phyloP scores from a whole-genome alignment of 2,329 filamentous ascomycete species.

The Sphaceloma murrayae region DNA sequence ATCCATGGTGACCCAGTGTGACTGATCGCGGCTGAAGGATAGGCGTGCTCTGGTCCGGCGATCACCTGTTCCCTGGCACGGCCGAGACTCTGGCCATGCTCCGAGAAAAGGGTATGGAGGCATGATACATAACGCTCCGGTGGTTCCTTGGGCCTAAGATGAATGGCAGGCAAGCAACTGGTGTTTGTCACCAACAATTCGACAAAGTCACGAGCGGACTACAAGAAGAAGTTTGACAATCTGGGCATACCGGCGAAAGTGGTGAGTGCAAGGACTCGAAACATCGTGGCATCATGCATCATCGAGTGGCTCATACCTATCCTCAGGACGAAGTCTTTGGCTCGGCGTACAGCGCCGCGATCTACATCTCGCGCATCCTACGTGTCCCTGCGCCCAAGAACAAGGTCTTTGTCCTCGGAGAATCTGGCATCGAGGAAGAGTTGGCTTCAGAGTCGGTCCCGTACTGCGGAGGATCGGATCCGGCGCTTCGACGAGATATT shows the following conservation, averaged over 20 bases:
- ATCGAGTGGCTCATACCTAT: slow-evolving; percentile 6
- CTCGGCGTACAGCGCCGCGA: slow-evolving; percentile 85
- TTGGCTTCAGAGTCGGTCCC: slow-evolving; percentile 67
- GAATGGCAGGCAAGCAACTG: slow-evolving; percentile 64
- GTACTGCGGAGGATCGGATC: slow-evolving; percentile 81
- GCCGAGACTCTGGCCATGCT: slow-evolving; percentile 79
- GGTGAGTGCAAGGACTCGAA: slow-evolving; percentile 30
- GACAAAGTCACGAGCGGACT: slow-evolving; percentile 87
- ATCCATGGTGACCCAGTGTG: slow-evolving; percentile 3
- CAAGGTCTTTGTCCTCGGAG: slow-evolving; percentile 91
- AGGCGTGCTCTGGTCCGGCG: slow-evolving; percentile 96
- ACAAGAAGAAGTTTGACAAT: slow-evolving; percentile 77
- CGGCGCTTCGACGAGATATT: slow-evolving; percentile 65
- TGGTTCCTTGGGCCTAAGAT: too few species aligned
- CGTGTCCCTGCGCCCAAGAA: slow-evolving; percentile 66
- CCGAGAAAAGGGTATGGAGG: slow-evolving; percentile 71
- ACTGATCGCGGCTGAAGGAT: slow-evolving; percentile 37
- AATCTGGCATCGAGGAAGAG: slow-evolving; percentile 84
- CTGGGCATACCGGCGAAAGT: slow-evolving; percentile 70
- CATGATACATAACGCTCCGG: too few species aligned
- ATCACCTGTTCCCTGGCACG: slow-evolving; percentile 75
- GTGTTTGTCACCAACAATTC: slow-evolving; percentile 99
- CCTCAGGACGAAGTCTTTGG: slow-evolving; percentile 92
- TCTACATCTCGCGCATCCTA: slow-evolving; percentile 93
- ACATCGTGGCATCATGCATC: background rate